Base-by-base conservation (phyloP, 1,284 basidiomycete species). In the Prillingera fragicola region DNA sequence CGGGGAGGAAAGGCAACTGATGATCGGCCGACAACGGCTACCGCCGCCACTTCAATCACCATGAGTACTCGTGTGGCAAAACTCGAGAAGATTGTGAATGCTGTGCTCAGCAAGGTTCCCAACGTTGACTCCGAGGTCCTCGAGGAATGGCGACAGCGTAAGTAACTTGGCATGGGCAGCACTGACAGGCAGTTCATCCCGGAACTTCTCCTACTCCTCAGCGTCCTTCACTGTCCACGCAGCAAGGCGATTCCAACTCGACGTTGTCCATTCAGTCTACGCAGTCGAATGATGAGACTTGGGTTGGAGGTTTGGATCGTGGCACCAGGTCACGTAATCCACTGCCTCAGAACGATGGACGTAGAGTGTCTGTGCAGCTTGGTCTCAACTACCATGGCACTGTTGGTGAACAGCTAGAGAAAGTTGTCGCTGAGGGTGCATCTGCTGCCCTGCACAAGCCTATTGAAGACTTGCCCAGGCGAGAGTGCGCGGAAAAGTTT, bases 371-470 rank as follows among this genome's bases (percentile, higher is more conserved):
- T 32, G 37, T 34, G 13, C 27, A 10, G 9, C 33, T 37, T n/a
- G 25, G 41, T 15, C 41, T 64, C 9, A 55, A 65, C 35, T 57
- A 57, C 33, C 59, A 63, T 31, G 59, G 60, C 17, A 60, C 58
- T 0, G 56, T 60, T 3, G 57, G 55, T 5, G 60, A 65, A 37
- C 56, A 56, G 13, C 47, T 65, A 21, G 56, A 86, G 63, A 80
- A 79, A 38, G 76, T 92, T 24, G 82, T 91, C 33, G 81, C 84
- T 62, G 87, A 92, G 64, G 91, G 85, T 61, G 87, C 23, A 8
- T 4, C 6, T 2, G 14, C 29, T 7, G 25, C 39, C 59, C 49
- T 67, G 3, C 52, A 83, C 2, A 84, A 89, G 59, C 77, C 90
- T 18, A 74, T 90, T 36, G 79, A 83, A 60, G 86, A 91, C 57